Evolutionary conservation across 148 eudicot genomes (phyloP).

Genomic region (Salicornia ramosissima): DNA sequence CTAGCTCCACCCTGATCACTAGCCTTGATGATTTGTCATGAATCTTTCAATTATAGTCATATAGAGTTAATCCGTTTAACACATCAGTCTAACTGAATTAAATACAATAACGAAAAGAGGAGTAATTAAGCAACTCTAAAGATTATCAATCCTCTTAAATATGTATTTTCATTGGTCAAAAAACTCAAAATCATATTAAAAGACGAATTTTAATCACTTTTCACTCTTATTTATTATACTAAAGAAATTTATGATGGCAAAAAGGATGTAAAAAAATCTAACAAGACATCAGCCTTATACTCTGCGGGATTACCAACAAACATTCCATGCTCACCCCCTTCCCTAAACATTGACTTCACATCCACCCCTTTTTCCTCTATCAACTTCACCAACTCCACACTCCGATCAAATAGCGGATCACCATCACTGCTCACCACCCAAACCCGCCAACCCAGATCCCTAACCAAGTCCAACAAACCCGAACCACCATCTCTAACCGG

Average conservation of each 20-base stretch:
- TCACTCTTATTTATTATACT: too few species aligned
- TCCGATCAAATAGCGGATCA: constrained; percentile 42
- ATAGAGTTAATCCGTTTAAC: too few species aligned
- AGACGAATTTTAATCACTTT: too few species aligned
- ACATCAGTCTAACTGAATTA: too few species aligned
- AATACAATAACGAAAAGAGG: too few species aligned
- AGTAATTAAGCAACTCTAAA: too few species aligned
- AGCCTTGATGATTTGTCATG: too few species aligned
- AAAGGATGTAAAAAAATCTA: constrained; percentile 2
- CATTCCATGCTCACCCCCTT: constrained; percentile 46
- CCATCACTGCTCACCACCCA: constrained; percentile 38
- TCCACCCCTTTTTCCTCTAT: constrained; percentile 28
- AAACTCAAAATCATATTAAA: too few species aligned
- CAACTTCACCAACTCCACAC: constrained; percentile 33
- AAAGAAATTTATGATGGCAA: background rate
- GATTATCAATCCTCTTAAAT: too few species aligned
- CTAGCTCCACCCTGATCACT: too few species aligned
- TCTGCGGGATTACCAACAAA: constrained; percentile 27
- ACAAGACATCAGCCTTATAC: constrained; percentile 16
- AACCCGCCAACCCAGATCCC: constrained; percentile 35
- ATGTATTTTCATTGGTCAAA: too few species aligned
- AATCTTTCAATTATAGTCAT: too few species aligned
- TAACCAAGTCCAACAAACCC: constrained; percentile 15
- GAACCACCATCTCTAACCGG: constrained; percentile 29
- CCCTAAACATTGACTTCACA: constrained; percentile 23